These are phyloP conservation scores for Austroboletus eburneus DNA, from an alignment of 768 basidiomycete genomes.

Conservation along the genomic window DNA sequence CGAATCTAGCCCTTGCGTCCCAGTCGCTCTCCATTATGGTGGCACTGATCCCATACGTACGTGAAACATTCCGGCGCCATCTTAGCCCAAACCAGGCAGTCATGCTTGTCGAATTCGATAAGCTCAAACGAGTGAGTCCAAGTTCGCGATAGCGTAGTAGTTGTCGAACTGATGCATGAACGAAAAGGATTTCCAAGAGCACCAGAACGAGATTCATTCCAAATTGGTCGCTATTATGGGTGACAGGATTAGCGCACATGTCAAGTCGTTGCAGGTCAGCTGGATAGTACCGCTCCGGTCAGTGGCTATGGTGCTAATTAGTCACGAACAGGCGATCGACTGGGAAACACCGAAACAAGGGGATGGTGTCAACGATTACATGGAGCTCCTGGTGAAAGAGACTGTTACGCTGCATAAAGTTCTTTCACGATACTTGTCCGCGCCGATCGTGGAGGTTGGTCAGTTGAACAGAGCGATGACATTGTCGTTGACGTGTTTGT, in stretches of 20 bases:
- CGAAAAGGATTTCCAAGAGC: slow-evolving; percentile 91
- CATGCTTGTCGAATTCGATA: slow-evolving; percentile 97
- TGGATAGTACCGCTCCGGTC: slow-evolving; percentile 8
- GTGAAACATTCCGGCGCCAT: slow-evolving; percentile 92
- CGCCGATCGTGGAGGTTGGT: slow-evolving; percentile 75
- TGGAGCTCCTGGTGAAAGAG: slow-evolving; percentile 91
- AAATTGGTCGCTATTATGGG: slow-evolving; percentile 99
- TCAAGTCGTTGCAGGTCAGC: slow-evolving; percentile 72
- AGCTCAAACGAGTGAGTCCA: slow-evolving; percentile 83
- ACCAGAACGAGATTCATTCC: slow-evolving; percentile 97
- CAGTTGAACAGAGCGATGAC: slow-evolving; percentile 4
- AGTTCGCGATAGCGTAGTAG: slow-evolving; percentile 3
- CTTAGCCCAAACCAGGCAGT: slow-evolving; percentile 93
- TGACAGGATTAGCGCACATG: slow-evolving; percentile 83
- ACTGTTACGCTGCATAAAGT: slow-evolving; percentile 95
- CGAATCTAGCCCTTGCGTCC: slow-evolving; percentile 79
- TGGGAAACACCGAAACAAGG: slow-evolving; percentile 66
- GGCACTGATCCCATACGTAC: slow-evolving; percentile 90
- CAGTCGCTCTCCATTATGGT: slow-evolving; percentile 94
- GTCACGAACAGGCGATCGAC: slow-evolving; percentile 55
- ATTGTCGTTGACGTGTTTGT: slow-evolving; percentile 10
- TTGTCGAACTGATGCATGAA: slow-evolving; percentile 2
- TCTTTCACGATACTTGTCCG: slow-evolving; percentile 81
- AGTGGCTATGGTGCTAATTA: slow-evolving; percentile 2
- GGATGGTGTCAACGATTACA: slow-evolving; percentile 79